Base-by-base conservation (phyloP, 495 filamentous ascomycete genomes). In the Aspergillus conjunctus region DNA sequence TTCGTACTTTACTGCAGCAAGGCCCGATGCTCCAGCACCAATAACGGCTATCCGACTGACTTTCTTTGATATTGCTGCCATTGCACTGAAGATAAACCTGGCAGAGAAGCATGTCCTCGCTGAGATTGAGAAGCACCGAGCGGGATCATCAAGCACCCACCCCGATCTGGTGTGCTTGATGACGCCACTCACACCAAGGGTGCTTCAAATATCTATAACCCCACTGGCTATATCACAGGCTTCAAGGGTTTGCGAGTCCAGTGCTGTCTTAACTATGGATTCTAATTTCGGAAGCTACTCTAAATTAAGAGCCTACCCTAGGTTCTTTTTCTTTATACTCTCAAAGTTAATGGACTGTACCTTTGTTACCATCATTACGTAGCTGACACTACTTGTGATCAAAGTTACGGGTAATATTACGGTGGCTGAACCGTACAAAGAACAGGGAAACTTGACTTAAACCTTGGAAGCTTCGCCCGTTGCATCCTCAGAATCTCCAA, bases 21-120 rank as follows among this genome's bases (percentile, higher is more conserved):
- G 73, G 41, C 79, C 79, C 54, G 75, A 73, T 10, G 78, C 76
- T 4, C 79, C 79, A 45, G 77, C 78, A 14, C 79, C 79, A 43
- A 81, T 79, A 21, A 80, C 63, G 18, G 74, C 78, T 50, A 81
- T 69, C 34, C 72, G 75, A 15, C 69, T 67, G 43, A 79, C 56
- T 37, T 67, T 62, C 50, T 66, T 61, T 44, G 62, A 52, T 20
- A 70, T 26, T 54, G 65, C 17, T 70, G 74, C 74, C 11, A 51
- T 53, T 41, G 39, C 18, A 49, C 34, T 7, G n/a, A 26, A 9
- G 18, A 2, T n/a, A 17, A 30, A 22, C 45, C 32, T 56, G 51
- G 11, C 11, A 32, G 37, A 26, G 26, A 26, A 26, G 37, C 3
- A 41, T 41, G 15, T 9, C 5, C 12, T 14, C 37, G 37, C 8